phyloP scores from a whole-genome alignment of 2,329 filamentous ascomycete species.

The Alternaria sp. region DNA sequence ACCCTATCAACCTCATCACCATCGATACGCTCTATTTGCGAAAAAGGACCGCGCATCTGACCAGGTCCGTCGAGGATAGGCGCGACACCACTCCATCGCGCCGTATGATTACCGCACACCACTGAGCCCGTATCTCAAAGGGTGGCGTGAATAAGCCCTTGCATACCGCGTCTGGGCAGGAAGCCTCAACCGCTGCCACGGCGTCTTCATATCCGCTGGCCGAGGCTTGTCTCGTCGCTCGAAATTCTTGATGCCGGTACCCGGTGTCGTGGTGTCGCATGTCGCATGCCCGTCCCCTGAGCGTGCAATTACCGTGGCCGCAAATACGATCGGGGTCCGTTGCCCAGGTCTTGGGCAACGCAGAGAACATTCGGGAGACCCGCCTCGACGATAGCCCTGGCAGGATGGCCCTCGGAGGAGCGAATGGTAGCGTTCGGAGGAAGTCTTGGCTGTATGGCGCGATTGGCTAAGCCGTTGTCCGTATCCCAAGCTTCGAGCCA shows the following conservation, averaged over 20 bases:
- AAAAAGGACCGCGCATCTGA: constrained; percentile 1
- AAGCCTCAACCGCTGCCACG: constrained; percentile 13
- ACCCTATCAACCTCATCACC: constrained; percentile 5
- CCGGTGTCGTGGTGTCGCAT: neutral
- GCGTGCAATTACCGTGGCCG: neutral
- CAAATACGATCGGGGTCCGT: neutral
- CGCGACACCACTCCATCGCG: neutral
- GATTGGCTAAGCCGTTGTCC: constrained; percentile 6
- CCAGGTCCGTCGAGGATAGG: neutral
- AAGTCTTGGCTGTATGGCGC: neutral
- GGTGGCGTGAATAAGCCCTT: neutral
- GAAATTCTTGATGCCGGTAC: neutral
- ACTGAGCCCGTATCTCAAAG: neutral
- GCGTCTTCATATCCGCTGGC: neutral
- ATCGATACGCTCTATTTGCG: neutral
- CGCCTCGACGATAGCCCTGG: neutral
- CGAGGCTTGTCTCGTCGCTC: constrained; percentile 6
- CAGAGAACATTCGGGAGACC: constrained; percentile 1
- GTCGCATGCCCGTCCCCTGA: neutral
- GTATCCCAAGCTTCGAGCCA: constrained; percentile 12
- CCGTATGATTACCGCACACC: neutral
- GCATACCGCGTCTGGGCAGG: neutral
- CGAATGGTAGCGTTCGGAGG: constrained; percentile 1
- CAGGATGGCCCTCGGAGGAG: neutral
- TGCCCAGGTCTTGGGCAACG: constrained; percentile 2